These are phyloP conservation scores for Rhodosporidiobolus odoratus DNA, from an alignment of 768 basidiomycete species.

Conservation along the genomic window DNA sequence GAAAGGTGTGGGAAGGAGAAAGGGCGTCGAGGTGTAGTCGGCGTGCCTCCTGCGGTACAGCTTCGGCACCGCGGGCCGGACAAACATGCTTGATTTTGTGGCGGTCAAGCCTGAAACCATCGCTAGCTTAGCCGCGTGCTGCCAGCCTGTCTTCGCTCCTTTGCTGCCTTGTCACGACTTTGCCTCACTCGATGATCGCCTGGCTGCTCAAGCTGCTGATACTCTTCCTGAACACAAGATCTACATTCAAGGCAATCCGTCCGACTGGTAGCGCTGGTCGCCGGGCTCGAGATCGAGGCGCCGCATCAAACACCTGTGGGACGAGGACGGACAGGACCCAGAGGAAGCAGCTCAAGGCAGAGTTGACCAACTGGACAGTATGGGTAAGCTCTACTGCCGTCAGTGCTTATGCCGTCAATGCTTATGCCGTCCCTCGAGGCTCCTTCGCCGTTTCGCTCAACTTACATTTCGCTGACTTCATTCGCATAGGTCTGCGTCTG, in stretches of 20 bases:
- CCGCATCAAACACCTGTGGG: neutral
- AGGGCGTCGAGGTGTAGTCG: too few species aligned
- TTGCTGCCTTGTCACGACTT: too few species aligned
- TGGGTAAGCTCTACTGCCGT: conserved; percentile 5
- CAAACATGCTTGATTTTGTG: too few species aligned
- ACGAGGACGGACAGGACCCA: neutral
- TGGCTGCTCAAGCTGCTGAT: conserved; percentile 26
- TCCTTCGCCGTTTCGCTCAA: neutral
- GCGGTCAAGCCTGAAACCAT: too few species aligned
- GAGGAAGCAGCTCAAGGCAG: conserved; percentile 9
- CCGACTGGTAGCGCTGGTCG: neutral
- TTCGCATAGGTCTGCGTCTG: conserved; percentile 4
- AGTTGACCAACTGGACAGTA: conserved; percentile 22
- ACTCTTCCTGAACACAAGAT: conserved; percentile 1
- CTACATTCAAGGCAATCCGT: conserved; percentile 10
- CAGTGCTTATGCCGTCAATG: neutral
- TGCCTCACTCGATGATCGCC: conserved; percentile 9
- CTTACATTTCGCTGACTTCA: neutral
- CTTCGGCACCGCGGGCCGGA: too few species aligned
- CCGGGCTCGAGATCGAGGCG: neutral
- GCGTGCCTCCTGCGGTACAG: too few species aligned
- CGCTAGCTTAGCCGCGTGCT: too few species aligned
- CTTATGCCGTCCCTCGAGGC: too few species aligned
- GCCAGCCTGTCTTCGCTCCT: too few species aligned
- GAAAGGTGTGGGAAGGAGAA: too few species aligned